Evolutionary conservation across 129 eudicot genomes (phyloP), one percentile per base, ranked within the genome.

Genomic region (Helianthus annuus): DNA sequence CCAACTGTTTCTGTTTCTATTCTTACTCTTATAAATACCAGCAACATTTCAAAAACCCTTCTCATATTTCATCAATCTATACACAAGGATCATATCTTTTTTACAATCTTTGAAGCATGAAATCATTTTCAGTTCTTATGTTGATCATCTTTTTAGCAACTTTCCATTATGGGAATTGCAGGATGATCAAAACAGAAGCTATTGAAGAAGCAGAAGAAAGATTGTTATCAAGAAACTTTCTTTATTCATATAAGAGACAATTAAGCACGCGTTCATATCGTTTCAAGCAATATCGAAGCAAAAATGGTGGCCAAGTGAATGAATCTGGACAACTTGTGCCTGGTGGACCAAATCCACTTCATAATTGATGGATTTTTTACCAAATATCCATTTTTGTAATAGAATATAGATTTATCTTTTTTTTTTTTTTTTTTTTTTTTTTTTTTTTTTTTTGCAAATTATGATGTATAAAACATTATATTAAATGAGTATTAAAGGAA

Each of bases 321-420:
- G 70, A 65, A 56, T 79, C 83, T 67, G 55, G 48, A 40, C 58
- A 66, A 45, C 1, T 11, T 48, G 83, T 79, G 6, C 83, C 83
- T 46, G 80, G 70, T 29, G 79, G 79, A 60, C 83, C 83, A 14
- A 80, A 74, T 48, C 79, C 79, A 42, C 83, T 79, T 79, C 83
- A 79, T 46, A 72, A 79, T 24, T 79, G 78, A 79, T 70, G 29
- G 1, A 1, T 12, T 71, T 71, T 40, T 77, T 4, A 52, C 27
- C 16, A 24, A 61, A 69, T 61, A 5, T 61, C 22, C 5, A 39
- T 14, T 58, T 64, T 69, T 77, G 81, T 69, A 22, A 55, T 19
- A 24, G 14, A 42, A 48, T 13, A 69, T 69, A 77, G 71, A 52
- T 16, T 52, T 61, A 77, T 56, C 64, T 72, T 49, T 15, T n/a